These are phyloP conservation scores for Rauvolfia tetraphylla DNA, from an alignment of 257 asterid species.

Conservation along the genomic window DNA sequence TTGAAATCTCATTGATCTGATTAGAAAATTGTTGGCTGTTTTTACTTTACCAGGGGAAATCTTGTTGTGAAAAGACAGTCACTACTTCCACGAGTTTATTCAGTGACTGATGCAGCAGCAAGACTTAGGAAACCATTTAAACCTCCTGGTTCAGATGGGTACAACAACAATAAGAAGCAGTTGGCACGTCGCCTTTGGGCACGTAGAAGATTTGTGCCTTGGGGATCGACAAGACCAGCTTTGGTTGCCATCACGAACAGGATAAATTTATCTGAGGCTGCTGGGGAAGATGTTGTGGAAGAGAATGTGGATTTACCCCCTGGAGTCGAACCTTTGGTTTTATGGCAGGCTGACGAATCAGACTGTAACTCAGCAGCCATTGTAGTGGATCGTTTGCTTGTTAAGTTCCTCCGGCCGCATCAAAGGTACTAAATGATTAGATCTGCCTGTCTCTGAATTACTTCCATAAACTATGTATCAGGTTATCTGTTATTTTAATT, in stretches of 20 bases:
- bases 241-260: conserved; percentile 62
- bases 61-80: conserved; percentile 80
- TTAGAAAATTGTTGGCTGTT: not conserved
- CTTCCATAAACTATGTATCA: not conserved
- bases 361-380: conserved; percentile 37
- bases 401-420: conserved; percentile 90
- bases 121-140: conserved; percentile 78
- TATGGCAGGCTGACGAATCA: conserved; percentile 78
- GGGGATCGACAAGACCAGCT: conserved; percentile 83
- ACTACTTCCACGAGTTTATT: conserved; percentile 79
- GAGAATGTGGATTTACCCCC: conserved; percentile 62
- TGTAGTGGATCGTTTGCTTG: conserved; percentile 77
- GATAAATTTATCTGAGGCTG: conserved; percentile 31
- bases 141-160: conserved; percentile 79
- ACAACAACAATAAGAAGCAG: conserved; percentile 58
- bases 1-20: not conserved
- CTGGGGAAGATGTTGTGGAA: conserved; percentile 44
- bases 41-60: conserved; percentile 57
- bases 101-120: conserved; percentile 62
- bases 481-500: not conserved
- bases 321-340: conserved; percentile 79
- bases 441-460: not conserved
- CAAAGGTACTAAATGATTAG: conserved; percentile 54
- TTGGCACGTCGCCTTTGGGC: conserved; percentile 75
- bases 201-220: conserved; percentile 91